Conservation (phyloP, 2,329 filamentous ascomycete species). For the Beauveria caledonica region DNA sequence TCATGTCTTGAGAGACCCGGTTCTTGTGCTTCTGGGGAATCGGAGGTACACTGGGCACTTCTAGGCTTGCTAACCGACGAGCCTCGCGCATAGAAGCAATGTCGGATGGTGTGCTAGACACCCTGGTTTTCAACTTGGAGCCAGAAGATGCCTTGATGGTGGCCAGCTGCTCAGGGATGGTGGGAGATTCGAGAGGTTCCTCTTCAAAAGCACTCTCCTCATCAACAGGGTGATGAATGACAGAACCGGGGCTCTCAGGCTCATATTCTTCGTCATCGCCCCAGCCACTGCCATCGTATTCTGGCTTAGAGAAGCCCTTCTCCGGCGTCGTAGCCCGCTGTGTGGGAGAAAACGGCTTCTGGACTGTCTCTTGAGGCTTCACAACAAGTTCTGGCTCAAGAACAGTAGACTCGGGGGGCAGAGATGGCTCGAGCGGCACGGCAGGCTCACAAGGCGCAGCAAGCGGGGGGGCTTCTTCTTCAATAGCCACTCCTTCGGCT, state of each 20-base stretch:
- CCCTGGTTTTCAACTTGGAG: conserved; percentile 78
- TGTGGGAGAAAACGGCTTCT: conserved; percentile 13
- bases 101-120: conserved; percentile 82
- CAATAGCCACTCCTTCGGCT: conserved; percentile 29
- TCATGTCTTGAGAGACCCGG: conserved; percentile 42
- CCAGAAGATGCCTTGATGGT: conserved; percentile 84
- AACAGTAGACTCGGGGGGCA: background rate
- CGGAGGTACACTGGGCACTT: conserved; percentile 51
- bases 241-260: conserved; percentile 75
- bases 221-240: conserved; percentile 67
- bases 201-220: conserved; percentile 25
- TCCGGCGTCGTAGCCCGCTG: conserved; percentile 42
- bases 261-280: conserved; percentile 49
- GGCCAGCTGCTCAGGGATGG: conserved; percentile 71
- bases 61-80: conserved; percentile 75
- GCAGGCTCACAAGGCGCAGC: background rate
- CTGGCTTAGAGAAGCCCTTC: conserved; percentile 45
- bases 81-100: conserved; percentile 76
- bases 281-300: conserved; percentile 57
- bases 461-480: conserved; percentile 11
- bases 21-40: conserved; percentile 54
- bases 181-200: conserved; percentile 44
- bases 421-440: background rate
- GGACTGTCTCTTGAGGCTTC: background rate
- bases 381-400: background rate